Evolutionary conservation across 768 basidiomycete genomes (phyloP).

Genomic region (Mycena filopes): DNA sequence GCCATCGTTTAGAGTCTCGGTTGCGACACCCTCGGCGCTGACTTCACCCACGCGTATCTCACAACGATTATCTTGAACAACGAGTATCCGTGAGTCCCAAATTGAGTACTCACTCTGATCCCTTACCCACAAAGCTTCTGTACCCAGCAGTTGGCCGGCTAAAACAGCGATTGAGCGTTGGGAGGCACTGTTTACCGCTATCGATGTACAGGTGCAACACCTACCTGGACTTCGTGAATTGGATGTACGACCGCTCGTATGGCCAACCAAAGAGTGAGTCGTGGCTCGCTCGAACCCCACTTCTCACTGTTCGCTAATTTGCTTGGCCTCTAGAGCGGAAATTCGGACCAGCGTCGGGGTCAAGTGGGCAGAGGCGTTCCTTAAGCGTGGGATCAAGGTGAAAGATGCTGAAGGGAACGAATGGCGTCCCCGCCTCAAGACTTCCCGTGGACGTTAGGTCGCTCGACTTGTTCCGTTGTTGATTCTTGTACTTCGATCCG

Average conservation of each 20-base stretch:
- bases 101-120: no score
- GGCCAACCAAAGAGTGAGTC: constrained; percentile 10
- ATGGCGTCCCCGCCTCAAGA: background rate
- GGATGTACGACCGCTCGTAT: background rate
- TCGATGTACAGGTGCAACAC: background rate
- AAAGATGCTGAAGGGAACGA: background rate
- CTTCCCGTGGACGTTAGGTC: background rate
- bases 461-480: no score
- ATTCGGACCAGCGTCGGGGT: constrained; percentile 1
- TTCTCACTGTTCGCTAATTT: no score
- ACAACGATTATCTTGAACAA: background rate
- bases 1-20: background rate
- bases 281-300: background rate
- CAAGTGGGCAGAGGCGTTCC: background rate
- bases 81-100: background rate
- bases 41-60: background rate
- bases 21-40: background rate
- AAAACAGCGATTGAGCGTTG: background rate
- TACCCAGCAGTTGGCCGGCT: no score
- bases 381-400: background rate
- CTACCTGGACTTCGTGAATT: constrained; percentile 10
- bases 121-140: no score
- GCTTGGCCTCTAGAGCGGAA: background rate
- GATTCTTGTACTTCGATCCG: no score
- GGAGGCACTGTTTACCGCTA: background rate